Percentiles rank a stretch among this genome's conserved stretches.
These are phyloP conservation scores for Panicum hallii DNA, from an alignment of 202 grass and related monocot species.

Conservation along the genomic window DNA sequence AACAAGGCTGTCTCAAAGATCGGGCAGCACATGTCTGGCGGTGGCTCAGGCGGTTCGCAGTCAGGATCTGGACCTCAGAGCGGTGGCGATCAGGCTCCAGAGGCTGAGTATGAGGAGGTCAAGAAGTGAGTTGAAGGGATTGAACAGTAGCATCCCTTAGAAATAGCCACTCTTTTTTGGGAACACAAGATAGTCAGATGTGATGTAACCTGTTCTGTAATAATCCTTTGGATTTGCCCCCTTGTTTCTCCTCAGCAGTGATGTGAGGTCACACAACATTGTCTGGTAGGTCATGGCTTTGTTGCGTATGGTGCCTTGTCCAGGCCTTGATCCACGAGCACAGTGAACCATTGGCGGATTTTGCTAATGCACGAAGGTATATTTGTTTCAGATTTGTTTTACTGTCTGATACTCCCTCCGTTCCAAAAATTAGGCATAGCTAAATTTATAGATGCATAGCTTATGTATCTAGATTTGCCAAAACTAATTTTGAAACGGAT, in stretches of 20 bases:
- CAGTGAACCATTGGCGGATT: constrained; percentile 5
- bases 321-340: not conserved
- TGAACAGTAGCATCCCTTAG: constrained; percentile 10
- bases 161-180: constrained; percentile 17
- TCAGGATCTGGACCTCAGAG: constrained; percentile 53
- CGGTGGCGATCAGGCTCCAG: constrained; percentile 55
- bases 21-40: constrained; percentile 74
- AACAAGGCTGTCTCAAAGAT: constrained; percentile 81
- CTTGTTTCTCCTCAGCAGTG: not conserved
- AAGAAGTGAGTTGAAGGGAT: constrained; percentile 26
- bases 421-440: too few relatives aligned
- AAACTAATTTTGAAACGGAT: too few relatives aligned
- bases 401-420: not conserved
- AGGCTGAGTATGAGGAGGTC: constrained; percentile 65
- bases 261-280: constrained; percentile 8
- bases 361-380: not conserved
- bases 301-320: not conserved
- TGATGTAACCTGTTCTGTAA: constrained; percentile 51
- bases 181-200: constrained; percentile 34
- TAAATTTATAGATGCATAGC: too few relatives aligned
- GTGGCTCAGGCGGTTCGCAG: constrained; percentile 50
- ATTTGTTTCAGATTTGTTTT: not conserved
- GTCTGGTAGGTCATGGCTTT: not conserved
- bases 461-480: too few relatives aligned
- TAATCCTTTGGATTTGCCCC: constrained; percentile 41